A percentile compares a stretch with the other conserved stretches of the same genome.
Conservation (phyloP, 2,329 filamentous ascomycete genomes). For the Calonectria henricotiae region DNA sequence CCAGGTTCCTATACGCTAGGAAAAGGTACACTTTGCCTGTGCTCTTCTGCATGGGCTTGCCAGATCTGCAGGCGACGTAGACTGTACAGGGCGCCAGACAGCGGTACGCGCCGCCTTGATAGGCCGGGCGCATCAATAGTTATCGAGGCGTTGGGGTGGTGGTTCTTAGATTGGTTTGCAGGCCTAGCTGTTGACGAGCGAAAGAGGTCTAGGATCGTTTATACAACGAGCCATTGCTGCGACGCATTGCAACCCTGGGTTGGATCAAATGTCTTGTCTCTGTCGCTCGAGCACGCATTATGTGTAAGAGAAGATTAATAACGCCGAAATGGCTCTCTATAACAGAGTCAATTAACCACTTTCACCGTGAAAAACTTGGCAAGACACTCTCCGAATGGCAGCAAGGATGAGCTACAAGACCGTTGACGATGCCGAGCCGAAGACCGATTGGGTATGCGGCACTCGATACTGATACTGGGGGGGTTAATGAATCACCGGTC, state of each 20-base stretch:
- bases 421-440: conserved; percentile 30
- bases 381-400: background rate
- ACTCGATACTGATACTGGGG: conserved; percentile 21
- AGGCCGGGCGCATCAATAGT: conserved; percentile 13
- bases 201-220: conserved; percentile 21
- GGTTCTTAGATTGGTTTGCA: conserved; percentile 22
- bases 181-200: conserved; percentile 3
- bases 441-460: conserved; percentile 31
- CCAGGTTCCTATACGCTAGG: conserved; percentile 2
- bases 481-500: conserved; percentile 22
- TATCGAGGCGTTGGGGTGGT: conserved; percentile 18
- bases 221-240: conserved; percentile 3
- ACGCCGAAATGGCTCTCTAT: conserved; percentile 14
- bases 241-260: conserved; percentile 11
- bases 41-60: conserved; percentile 15
- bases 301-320: conserved; percentile 6
- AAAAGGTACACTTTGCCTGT: background rate
- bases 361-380: background rate
- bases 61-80: conserved; percentile 23
- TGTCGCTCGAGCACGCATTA: conserved; percentile 1
- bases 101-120: background rate
- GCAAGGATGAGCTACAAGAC: conserved; percentile 12
- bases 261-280: conserved; percentile 16
- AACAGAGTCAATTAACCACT: conserved; percentile 2
- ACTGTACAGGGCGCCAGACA: conserved; percentile 4